A percentile compares a stretch with the other conserved stretches of the same genome.
These are phyloP conservation scores for Mrakia blollopis DNA, from an alignment of 768 basidiomycete genomes.

Conservation along the genomic window DNA sequence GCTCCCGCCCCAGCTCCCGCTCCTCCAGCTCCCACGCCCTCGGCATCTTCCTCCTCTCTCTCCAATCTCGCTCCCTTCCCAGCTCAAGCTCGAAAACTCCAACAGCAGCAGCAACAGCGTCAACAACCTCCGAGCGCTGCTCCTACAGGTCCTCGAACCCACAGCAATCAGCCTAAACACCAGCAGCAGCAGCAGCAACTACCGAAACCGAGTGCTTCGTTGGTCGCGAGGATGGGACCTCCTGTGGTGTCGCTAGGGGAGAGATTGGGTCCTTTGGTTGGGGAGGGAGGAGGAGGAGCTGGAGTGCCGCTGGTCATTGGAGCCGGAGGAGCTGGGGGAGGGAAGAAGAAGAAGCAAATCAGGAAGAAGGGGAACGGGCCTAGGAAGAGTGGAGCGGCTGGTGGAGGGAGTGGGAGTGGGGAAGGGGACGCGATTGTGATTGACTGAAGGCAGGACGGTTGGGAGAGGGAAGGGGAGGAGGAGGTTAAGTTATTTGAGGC, in stretches of 20 bases:
- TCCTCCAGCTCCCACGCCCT: neutral
- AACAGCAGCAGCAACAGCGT: slow-evolving; percentile 9
- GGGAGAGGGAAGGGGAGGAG: no score
- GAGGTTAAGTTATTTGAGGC: no score
- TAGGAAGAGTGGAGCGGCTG: no score
- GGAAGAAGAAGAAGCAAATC: no score
- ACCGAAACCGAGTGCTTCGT: neutral
- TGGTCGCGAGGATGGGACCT: neutral
- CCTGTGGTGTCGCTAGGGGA: neutral
- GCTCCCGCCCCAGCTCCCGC: no score
- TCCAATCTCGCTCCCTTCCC: slow-evolving; percentile 3
- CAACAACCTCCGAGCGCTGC: neutral
- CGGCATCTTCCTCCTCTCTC: neutral
- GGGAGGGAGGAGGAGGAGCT: neutral
- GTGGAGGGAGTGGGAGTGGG: no score
- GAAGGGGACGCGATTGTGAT: no score
- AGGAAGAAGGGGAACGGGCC: no score
- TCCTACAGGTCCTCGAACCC: neutral
- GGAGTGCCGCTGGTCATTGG: no score
- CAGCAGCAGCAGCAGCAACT: neutral
- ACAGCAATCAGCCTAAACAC: no score
- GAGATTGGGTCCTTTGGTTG: neutral
- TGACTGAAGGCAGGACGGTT: no score
- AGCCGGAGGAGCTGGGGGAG: no score
- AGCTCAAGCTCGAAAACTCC: neutral